Conservation (phyloP, 257 asterid genomes). For the Orobanche coerulescens region DNA sequence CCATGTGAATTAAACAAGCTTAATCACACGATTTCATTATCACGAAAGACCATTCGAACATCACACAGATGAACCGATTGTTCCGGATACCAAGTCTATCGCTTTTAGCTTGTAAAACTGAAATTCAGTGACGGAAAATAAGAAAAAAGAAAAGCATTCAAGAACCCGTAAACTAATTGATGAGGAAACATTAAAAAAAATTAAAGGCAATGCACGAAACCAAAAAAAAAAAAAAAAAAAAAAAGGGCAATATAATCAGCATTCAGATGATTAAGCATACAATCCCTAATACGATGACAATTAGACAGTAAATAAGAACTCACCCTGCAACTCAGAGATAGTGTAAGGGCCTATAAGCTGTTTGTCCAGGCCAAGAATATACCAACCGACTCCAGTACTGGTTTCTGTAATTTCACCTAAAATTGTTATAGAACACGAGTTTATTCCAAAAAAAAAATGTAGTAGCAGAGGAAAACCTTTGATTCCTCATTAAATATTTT, state of each 20-base stretch:
- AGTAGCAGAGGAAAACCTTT: background rate
- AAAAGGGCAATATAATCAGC: background rate
- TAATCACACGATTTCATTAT: slow-evolving; percentile 27
- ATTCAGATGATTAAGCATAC: slow-evolving; percentile 3
- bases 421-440: slow-evolving; percentile 25
- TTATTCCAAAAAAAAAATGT: background rate
- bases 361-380: slow-evolving; percentile 69
- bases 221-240: background rate
- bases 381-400: slow-evolving; percentile 67
- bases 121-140: slow-evolving; percentile 19
- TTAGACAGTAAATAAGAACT: slow-evolving; percentile 16
- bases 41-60: slow-evolving; percentile 30
- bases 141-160: slow-evolving; percentile 21
- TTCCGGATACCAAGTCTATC: slow-evolving; percentile 26
- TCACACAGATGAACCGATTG: slow-evolving; percentile 30
- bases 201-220: slow-evolving; percentile 18
- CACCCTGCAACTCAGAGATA: slow-evolving; percentile 67
- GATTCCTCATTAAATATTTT: background rate
- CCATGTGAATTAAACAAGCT: slow-evolving; percentile 43
- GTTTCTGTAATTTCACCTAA: slow-evolving; percentile 25
- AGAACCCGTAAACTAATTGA: slow-evolving; percentile 21
- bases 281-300: slow-evolving; percentile 8
- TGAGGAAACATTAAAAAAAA: slow-evolving; percentile 26
- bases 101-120: slow-evolving; percentile 28
- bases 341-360: slow-evolving; percentile 81